Percentiles rank a stretch among this genome's conserved stretches.
phyloP scores from a whole-genome alignment of 1,284 basidiomycete species.

The Malassezia furfur region DNA sequence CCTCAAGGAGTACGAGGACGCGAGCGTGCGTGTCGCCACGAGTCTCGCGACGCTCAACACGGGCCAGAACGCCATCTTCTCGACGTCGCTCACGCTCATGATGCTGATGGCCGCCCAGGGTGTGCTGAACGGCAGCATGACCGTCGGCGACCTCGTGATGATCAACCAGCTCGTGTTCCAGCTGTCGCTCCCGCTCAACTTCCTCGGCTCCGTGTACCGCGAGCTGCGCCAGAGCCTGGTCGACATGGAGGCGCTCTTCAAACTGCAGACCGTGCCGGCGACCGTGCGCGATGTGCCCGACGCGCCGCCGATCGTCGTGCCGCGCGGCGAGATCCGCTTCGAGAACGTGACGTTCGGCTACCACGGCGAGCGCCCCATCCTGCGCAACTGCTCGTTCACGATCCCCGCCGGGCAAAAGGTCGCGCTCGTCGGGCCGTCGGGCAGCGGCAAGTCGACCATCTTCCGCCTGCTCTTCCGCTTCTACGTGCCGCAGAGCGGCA shows the following conservation, averaged over 20 bases:
- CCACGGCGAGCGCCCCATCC: conserved; percentile 79
- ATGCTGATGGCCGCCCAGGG: conserved; percentile 96
- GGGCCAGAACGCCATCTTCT: conserved; percentile 93
- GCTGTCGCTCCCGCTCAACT: conserved; percentile 87
- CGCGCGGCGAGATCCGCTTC: conserved; percentile 78
- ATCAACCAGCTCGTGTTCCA: conserved; percentile 99
- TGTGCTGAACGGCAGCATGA: conserved; percentile 88
- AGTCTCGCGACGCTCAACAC: conserved; percentile 87
- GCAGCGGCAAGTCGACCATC: conserved; percentile 95
- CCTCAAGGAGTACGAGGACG: conserved; percentile 75
- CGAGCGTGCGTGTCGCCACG: conserved; percentile 88
- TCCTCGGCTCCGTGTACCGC: conserved; percentile 90
- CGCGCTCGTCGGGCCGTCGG: conserved; percentile 89
- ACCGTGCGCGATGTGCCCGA: conserved; percentile 64
- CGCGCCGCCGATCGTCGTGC: conserved; percentile 61
- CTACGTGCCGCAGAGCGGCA: conserved; percentile 73
- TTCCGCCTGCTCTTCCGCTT: conserved; percentile 89
- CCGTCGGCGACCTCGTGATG: conserved; percentile 94
- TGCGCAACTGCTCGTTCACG: conserved; percentile 65
- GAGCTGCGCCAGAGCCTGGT: conserved; percentile 88
- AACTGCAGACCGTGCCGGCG: conserved; percentile 72
- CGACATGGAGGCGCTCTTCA: conserved; percentile 94
- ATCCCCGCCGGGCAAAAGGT: conserved; percentile 92
- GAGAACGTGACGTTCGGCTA: conserved; percentile 88
- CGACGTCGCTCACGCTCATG: conserved; percentile 77